These are phyloP conservation scores for Brassica napus DNA, from an alignment of 345 rosid genomes.

Conservation along the genomic window Da-Ae NC_063451.1:41816001-41816500, in stretches of 20 bases:
- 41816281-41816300: conserved; percentile 87
- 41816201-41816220: not conserved
- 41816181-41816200: not conserved
- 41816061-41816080: not conserved
- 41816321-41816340: conserved; percentile 96
- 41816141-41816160: not conserved
- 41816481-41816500: conserved; percentile 67
- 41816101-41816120: conserved; percentile 75
- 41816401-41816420: too few relatives aligned
- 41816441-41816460: conserved; percentile 99
- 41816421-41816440: conserved; percentile 20
- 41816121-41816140: conserved; percentile 62
- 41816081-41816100: conserved; percentile 89
- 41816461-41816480: conserved; percentile 87
- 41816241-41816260: conserved; percentile 68
- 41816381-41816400: too few relatives aligned
- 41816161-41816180: not conserved
- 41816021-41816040: conserved; percentile 12
- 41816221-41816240: conserved; percentile 70
- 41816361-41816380: not conserved
- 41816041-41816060: not conserved
- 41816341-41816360: conserved; percentile 45
- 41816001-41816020: conserved; percentile 75
- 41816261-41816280: conserved; percentile 91
- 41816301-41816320: conserved; percentile 96